Base-by-base conservation (phyloP, 2,329 filamentous ascomycete genomes). In the Proliferodiscus dingleyae region DNA sequence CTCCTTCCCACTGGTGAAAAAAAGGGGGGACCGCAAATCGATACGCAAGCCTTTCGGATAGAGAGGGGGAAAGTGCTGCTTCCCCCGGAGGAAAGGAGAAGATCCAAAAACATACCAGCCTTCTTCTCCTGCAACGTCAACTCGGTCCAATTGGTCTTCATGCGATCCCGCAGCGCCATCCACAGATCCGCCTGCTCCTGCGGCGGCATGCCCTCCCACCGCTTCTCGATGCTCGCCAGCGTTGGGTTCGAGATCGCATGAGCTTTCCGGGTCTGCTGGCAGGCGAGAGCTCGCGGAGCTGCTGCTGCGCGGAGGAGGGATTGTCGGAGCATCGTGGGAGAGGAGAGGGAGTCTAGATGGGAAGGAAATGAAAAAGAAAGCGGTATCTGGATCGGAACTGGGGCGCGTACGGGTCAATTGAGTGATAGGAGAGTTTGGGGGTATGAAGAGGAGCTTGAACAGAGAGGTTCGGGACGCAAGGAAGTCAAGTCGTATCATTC, bases 111-210 rank as follows among this genome's bases (percentile, higher is more conserved):
- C 90, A 68, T 83, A 96, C 93, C 91, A 63, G 93, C 93, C 78
- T 95, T 97, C 87, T 98, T 95, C 81, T 98, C 93, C 72, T 93
- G 86, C 64, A 94, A 60, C 42, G 93, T 96, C 75, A 98, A 76
- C 66, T 97, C 89, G 66, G 85, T 81, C 93, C 93, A 98, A 77
- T 89, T 89, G 63, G 80, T 83, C 87, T 95, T 96, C 93, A 98
- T 98, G 66, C 93, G 86, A 75, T 98, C 93, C 71, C 93, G 83
- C 70, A 98, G 78, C 61, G 86, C 78, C 93, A 98, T 98, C 93
- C 93, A 98, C 63, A 98, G 77, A 68, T 98, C 93, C 59, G 93
- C 93, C 82, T 98, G 93, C 81, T 98, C 93, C 78, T 95, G 89
- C 56, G 93, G 89, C 49, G 91, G 90, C 87, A 97, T 90, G 55